A percentile compares a stretch with the other conserved stretches of the same genome.
Conservation (phyloP, 2,329 filamentous ascomycete species). For the Penicillium concentricum region DNA sequence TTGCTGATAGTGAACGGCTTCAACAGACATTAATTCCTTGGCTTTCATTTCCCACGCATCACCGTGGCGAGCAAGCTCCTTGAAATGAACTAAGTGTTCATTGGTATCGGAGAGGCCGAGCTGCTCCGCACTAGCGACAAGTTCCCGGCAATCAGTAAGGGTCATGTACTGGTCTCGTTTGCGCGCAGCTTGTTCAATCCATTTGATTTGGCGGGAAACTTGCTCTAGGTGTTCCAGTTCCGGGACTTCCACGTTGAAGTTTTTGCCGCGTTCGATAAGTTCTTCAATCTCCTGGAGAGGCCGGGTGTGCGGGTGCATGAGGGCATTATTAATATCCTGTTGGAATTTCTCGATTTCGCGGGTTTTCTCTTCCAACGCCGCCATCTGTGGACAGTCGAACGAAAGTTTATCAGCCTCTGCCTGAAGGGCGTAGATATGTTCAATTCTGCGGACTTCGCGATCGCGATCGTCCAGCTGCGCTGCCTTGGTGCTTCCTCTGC, state of each 20-base stretch:
- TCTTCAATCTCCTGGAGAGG: constrained; percentile 79
- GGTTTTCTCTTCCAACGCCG: constrained; percentile 78
- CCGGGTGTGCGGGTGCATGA: constrained; percentile 64
- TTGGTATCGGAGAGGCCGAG: constrained; percentile 78
- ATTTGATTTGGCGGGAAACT: constrained; percentile 80
- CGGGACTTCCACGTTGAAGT: constrained; percentile 86
- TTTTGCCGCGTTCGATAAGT: constrained; percentile 81
- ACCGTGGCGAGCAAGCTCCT: constrained; percentile 72
- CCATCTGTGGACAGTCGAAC: constrained; percentile 91
- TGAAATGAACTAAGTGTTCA: constrained; percentile 72
- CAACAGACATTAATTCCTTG: constrained; percentile 86
- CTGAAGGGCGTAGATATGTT: constrained; percentile 83
- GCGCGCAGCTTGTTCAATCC: constrained; percentile 76
- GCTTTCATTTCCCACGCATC: constrained; percentile 91
- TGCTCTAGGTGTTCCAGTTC: constrained; percentile 81
- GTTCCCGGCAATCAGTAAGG: constrained; percentile 72
- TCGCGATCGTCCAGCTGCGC: constrained; percentile 81
- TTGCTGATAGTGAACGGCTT: constrained; percentile 89
- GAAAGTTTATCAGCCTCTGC: constrained; percentile 80
- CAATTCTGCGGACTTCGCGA: constrained; percentile 80
- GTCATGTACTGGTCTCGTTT: constrained; percentile 66
- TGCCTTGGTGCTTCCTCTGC: constrained; percentile 67
- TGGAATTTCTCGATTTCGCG: constrained; percentile 84
- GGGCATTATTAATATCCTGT: constrained; percentile 66
- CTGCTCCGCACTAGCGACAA: constrained; percentile 74